Conservation (phyloP, 371 early-diverging fungal genomes). For the Zopfochytrium polystomum region DNA sequence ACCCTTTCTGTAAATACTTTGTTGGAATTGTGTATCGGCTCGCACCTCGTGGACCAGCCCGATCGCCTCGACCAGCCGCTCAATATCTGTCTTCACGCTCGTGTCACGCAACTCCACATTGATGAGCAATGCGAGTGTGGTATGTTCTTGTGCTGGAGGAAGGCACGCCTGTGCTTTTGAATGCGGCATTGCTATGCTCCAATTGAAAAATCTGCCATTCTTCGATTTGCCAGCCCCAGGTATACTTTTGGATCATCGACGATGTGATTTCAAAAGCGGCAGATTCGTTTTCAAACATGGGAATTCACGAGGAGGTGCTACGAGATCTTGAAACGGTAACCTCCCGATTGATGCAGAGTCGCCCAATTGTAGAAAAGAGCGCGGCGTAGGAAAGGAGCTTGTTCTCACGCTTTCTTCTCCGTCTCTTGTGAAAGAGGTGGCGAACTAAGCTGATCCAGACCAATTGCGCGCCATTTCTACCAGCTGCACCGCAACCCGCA, state of each 20-base stretch:
- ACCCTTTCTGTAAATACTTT: too few species aligned
- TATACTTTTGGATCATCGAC: constrained; percentile 87
- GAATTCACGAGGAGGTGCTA: constrained; percentile 82
- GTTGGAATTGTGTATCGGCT: too few species aligned
- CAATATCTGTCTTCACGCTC: too few species aligned
- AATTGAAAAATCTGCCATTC: too few species aligned
- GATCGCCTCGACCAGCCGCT: too few species aligned
- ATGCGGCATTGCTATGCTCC: too few species aligned
- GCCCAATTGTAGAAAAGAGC: neutral
- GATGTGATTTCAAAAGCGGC: constrained; percentile 88
- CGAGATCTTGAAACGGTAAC: constrained; percentile 81
- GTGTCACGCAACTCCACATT: too few species aligned
- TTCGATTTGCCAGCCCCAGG: too few species aligned
- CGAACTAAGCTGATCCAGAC: constrained; percentile 76
- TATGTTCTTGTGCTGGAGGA: too few species aligned
- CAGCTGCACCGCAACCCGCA: neutral
- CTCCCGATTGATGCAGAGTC: neutral
- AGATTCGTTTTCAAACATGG: constrained; percentile 86
- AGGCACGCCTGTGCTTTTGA: too few species aligned
- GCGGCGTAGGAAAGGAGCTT: neutral
- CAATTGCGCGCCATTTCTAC: constrained; percentile 68
- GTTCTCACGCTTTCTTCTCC: neutral
- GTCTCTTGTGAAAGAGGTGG: constrained; percentile 50
- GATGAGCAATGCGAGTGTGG: too few species aligned
- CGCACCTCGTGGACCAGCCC: too few species aligned